Evolutionary conservation across 2,329 filamentous ascomycete species (phyloP).

Genomic region (Daldinia sp.): DNA sequence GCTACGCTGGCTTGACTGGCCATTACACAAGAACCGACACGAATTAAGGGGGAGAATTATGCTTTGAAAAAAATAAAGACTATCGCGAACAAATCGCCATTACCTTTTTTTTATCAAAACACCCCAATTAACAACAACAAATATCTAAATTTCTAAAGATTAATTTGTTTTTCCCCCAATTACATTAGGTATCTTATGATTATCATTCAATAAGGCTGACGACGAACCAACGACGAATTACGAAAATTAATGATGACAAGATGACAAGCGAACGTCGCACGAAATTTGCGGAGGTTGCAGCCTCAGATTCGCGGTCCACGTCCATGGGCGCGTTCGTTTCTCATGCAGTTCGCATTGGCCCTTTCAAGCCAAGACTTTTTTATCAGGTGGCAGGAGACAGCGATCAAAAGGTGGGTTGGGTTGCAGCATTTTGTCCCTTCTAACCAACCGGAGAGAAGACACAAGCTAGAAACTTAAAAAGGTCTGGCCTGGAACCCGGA

Average conservation of each 20-base stretch:
- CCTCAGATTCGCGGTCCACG: conserved; percentile 28
- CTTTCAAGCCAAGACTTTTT: conserved; percentile 14
- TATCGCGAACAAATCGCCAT: conserved; percentile 34
- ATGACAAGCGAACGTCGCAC: not conserved
- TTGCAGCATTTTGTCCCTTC: not conserved
- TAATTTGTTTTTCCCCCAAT: not conserved
- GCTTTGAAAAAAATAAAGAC: not conserved
- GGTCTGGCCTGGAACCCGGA: not conserved
- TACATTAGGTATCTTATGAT: not conserved
- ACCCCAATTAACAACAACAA: conserved; percentile 16
- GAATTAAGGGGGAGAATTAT: no score
- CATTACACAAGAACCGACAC: conserved; percentile 39
- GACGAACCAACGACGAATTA: not conserved
- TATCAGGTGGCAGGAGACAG: conserved; percentile 13
- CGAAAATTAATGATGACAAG: conserved; percentile 1
- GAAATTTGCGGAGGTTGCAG: conserved; percentile 1
- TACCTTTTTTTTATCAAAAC: not conserved
- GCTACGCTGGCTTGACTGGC: conserved; percentile 53
- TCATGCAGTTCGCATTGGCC: conserved; percentile 15
- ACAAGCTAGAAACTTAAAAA: not conserved
- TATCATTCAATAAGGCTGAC: not conserved
- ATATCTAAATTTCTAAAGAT: conserved; percentile 16
- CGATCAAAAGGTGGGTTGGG: conserved; percentile 18
- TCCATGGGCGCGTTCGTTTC: conserved; percentile 14
- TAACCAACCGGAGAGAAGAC: not conserved